Conservation (phyloP, 75 land plant genomes). For the Picea sitchensis region DNA sequence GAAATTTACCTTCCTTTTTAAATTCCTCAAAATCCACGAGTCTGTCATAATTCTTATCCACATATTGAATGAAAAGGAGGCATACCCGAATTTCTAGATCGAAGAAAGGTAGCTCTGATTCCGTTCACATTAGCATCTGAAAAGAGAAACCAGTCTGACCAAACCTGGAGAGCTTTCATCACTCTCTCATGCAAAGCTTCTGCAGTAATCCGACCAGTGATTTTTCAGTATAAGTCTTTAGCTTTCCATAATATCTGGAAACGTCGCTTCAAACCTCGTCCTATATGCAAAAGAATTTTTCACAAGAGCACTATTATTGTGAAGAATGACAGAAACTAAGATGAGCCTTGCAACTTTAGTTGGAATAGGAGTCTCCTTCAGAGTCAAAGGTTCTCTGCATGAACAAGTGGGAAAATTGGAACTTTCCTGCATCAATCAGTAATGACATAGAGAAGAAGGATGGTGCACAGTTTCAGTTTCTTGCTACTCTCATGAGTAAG, state of each 20-base stretch:
- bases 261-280: conserved; percentile 40
- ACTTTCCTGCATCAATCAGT: too few relatives aligned
- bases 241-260: conserved; percentile 60
- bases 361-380: conserved; percentile 50
- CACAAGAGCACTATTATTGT: conserved; percentile 56
- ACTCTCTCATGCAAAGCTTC: conserved; percentile 59
- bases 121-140: conserved; percentile 56
- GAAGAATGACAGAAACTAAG: conserved; percentile 48
- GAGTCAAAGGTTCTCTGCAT: conserved; percentile 32
- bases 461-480: too few relatives aligned
- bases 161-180: conserved; percentile 53
- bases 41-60: conserved; percentile 8
- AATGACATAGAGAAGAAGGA: too few relatives aligned
- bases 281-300: conserved; percentile 57
- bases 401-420: too few relatives aligned
- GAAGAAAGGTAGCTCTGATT: conserved; percentile 43
- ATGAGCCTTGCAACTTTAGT: conserved; percentile 51
- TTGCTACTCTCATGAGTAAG: too few relatives aligned
- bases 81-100: conserved; percentile 51
- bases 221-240: conserved; percentile 42
- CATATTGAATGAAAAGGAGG: conserved; percentile 39
- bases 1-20: too few relatives aligned
- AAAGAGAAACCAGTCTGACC: conserved; percentile 63
- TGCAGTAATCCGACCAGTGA: conserved; percentile 58
- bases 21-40: too few relatives aligned